Conservation (phyloP, 345 rosid genomes). For the Melastoma malabathricum region DNA sequence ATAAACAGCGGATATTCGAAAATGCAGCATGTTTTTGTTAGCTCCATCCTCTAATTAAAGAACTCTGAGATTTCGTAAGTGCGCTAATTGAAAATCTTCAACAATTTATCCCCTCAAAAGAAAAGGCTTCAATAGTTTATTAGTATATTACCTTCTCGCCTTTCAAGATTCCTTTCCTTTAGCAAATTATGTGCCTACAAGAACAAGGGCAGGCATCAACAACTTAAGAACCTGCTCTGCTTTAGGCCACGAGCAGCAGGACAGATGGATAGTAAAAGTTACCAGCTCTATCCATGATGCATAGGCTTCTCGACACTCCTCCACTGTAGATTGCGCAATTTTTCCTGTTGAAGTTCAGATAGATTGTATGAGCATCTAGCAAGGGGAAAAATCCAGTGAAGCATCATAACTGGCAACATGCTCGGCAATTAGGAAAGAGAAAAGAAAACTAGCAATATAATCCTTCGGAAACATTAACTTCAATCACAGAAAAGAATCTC, state of each 20-base stretch:
- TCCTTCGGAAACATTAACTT: too few species aligned
- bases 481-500: too few species aligned
- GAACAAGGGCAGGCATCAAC: slow-evolving; percentile 4
- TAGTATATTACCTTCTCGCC: slow-evolving; percentile 30
- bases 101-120: background rate
- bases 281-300: slow-evolving; percentile 68
- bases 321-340: slow-evolving; percentile 81
- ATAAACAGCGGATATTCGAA: too few species aligned
- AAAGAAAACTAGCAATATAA: background rate
- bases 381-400: slow-evolving; percentile 3
- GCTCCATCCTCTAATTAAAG: too few species aligned
- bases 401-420: too few species aligned
- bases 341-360: slow-evolving; percentile 35
- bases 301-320: slow-evolving; percentile 78
- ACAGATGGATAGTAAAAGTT: background rate
- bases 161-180: slow-evolving; percentile 58
- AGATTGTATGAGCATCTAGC: background rate
- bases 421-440: background rate
- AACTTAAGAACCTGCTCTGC: background rate
- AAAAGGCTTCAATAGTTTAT: background rate
- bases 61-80: background rate
- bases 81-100: slow-evolving; percentile 3
- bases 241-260: background rate
- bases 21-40: too few species aligned
- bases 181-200: slow-evolving; percentile 64